Conservation (phyloP, 2,329 filamentous ascomycete species). For the Cordyceps farinosa region DNA sequence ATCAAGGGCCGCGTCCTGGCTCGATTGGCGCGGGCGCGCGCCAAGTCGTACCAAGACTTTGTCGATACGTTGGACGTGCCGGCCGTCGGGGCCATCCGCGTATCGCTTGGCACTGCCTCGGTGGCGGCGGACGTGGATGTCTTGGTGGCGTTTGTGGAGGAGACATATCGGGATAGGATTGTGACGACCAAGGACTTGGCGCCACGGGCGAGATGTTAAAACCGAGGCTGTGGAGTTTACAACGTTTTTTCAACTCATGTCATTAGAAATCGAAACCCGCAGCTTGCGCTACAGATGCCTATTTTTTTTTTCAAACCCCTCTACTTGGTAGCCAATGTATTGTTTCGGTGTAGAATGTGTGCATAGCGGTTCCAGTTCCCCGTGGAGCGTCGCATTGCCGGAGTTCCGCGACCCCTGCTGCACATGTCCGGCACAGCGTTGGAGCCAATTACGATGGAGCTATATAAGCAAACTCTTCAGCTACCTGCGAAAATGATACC, state of each 20-base stretch:
- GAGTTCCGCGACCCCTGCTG: background rate
- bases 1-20: conserved; percentile 22
- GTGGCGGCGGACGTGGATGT: conserved; percentile 33
- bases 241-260: background rate
- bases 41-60: conserved; percentile 25
- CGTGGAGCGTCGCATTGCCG: background rate
- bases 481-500: background rate
- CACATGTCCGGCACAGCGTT: background rate
- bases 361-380: background rate
- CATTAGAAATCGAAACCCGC: background rate
- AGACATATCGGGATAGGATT: conserved; percentile 32
- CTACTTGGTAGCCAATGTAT: background rate
- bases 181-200: conserved; percentile 15
- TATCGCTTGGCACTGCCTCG: conserved; percentile 39
- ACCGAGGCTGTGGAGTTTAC: background rate
- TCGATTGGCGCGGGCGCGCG: conserved; percentile 18
- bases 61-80: conserved; percentile 22
- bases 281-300: background rate
- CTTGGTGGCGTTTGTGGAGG: conserved; percentile 33
- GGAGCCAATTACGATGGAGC: background rate
- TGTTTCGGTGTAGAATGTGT: conserved; percentile 2
- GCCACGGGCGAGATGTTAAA: conserved; percentile 18
- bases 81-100: conserved; percentile 33
- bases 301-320: background rate
- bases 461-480: background rate